These are phyloP conservation scores for Populus ilicifolia DNA, from an alignment of 345 rosid genomes.

Conservation along the genomic window DNA sequence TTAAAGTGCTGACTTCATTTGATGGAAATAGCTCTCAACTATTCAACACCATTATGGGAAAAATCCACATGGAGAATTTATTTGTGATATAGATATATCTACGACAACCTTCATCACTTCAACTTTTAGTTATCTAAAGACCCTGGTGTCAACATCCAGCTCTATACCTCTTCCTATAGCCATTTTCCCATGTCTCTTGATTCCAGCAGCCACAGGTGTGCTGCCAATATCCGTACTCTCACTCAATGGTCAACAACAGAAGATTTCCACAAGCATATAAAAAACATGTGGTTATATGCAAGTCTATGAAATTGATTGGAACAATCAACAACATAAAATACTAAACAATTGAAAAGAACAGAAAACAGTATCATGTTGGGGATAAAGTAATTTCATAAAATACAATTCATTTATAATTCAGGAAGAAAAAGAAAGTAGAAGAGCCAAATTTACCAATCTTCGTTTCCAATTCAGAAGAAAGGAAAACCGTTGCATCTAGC, in stretches of 20 bases:
- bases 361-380: neutral
- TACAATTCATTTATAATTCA: neutral
- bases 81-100: neutral
- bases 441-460: slow-evolving; percentile 31
- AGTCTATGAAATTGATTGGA: neutral
- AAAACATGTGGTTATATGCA: neutral
- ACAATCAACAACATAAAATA: neutral
- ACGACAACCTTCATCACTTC: neutral
- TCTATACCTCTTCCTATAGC: neutral
- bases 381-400: neutral
- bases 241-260: neutral
- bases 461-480: slow-evolving; percentile 46
- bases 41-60: neutral
- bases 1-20: neutral
- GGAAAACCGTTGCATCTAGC: slow-evolving; percentile 52
- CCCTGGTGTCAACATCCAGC: neutral
- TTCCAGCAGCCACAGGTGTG: neutral
- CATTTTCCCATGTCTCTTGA: neutral
- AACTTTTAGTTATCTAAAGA: neutral
- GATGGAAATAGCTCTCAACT: neutral
- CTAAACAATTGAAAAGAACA: neutral
- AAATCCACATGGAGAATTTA: neutral
- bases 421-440: neutral
- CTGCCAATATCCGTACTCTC: no score
- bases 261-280: neutral